A percentile compares a stretch with the other conserved stretches of the same genome.
Evolutionary conservation across 2,329 filamentous ascomycete genomes (phyloP).

Genomic region (Plectosphaerella cucumerina): DNA sequence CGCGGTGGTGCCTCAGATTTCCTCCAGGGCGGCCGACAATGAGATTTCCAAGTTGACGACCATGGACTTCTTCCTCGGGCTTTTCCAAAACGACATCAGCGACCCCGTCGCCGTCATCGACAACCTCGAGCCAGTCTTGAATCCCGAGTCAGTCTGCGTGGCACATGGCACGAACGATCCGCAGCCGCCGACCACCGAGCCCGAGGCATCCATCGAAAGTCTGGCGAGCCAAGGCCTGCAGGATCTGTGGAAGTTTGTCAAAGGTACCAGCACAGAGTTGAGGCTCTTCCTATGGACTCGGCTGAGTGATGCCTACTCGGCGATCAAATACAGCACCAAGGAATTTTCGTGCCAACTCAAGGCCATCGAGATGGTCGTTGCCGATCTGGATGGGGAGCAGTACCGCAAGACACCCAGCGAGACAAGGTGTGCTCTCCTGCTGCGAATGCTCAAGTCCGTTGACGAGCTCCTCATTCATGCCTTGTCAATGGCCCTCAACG

Average conservation of each 20-base stretch:
- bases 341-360: constrained; percentile 82
- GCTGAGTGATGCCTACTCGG: constrained; percentile 82
- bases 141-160: constrained; percentile 57
- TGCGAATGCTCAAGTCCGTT: constrained; percentile 74
- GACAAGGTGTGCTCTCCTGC: constrained; percentile 64
- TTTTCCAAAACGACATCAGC: constrained; percentile 79
- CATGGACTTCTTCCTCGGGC: constrained; percentile 89
- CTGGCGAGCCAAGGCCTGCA: constrained; percentile 55
- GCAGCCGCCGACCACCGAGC: constrained; percentile 7
- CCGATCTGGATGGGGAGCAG: constrained; percentile 58
- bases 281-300: constrained; percentile 86
- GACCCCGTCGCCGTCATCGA: constrained; percentile 85
- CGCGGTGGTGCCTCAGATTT: constrained; percentile 81
- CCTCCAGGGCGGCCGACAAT: constrained; percentile 75
- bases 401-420: constrained; percentile 55
- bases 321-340: constrained; percentile 82
- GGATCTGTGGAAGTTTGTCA: constrained; percentile 82
- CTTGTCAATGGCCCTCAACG: constrained; percentile 64
- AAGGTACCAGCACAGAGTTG: constrained; percentile 75
- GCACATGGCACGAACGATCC: no score
- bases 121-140: constrained; percentile 85
- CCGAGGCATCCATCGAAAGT: constrained; percentile 35
- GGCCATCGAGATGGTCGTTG: constrained; percentile 78
- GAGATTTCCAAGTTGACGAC: constrained; percentile 91
- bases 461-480: constrained; percentile 72